Evolutionary conservation across 2,329 filamentous ascomycete genomes (phyloP), one percentile per base, ranked within the genome.

Genomic region (Aspergillus hortae): DNA sequence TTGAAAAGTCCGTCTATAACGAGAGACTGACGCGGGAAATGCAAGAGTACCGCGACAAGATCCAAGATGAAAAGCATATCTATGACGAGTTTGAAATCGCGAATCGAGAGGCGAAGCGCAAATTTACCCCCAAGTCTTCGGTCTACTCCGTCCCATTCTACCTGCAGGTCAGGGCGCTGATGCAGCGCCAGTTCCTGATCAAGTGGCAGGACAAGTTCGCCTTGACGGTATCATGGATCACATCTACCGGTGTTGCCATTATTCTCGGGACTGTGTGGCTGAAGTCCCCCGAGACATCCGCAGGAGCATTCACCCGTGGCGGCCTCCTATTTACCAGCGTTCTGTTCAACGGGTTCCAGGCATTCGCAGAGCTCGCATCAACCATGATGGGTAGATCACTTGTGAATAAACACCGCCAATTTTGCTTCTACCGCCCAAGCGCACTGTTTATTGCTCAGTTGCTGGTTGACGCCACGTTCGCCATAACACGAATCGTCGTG

Each of bases 291-390:
- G 70, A 83, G 47, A 82, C 79, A 0, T 79, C 75, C 1, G 82
- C 83, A 30, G 89, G 86, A 36, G 88, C 89, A 3, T 95, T 94
- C 71, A 88, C 86, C 59, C 85, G 90, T 67, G 89, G 89, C 56
- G 90, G 89, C 75, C 81, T 92, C 1, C 76, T 95, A 46, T 95
- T 95, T 73, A 84, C 91, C 49, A 77, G 87, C 19, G 80, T 95
- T 1, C 74, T 95, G 4, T 92, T 92, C 79, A 92, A 92, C 67
- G 87, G 88, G n/a, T 92, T 95, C 70, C 86, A 90, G 64, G 88
- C 90, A 21, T 92, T 94, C 65, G 83, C 86, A 0, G 90, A 95
- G 68, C 73, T 95, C 0, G 87, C 80, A 0, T 79, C 80, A 10
- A 88, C 87, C 1, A 92, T 94, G 88, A 74, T 85, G 14, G 89